A percentile compares a stretch with the other conserved stretches of the same genome.
phyloP scores from a whole-genome alignment of 306 rosid genomes.

The Clitoria ternatea region DNA sequence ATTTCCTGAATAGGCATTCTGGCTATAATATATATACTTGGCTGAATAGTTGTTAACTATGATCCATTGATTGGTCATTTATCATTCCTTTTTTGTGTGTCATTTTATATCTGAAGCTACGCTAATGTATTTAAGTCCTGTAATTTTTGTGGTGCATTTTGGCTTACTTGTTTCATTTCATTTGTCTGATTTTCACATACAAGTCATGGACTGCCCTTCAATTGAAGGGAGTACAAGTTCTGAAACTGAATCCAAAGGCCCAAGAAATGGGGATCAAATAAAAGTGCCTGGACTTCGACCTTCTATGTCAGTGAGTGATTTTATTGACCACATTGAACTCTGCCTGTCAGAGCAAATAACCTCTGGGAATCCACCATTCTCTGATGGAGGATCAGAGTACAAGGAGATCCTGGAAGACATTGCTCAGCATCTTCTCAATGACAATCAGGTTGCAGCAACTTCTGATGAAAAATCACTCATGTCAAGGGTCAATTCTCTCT shows the following conservation, averaged over 20 bases:
- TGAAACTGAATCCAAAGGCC: conserved; percentile 50
- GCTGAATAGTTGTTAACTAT: neutral
- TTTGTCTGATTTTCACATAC: neutral
- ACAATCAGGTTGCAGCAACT: conserved; percentile 56
- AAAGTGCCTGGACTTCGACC: conserved; percentile 58
- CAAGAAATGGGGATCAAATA: conserved; percentile 62
- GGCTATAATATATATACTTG: neutral
- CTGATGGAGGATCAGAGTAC: conserved; percentile 45
- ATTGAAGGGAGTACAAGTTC: conserved; percentile 60
- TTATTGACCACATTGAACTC: conserved; percentile 68
- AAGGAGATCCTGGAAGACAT: conserved; percentile 56
- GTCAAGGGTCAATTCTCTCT: conserved; percentile 82
- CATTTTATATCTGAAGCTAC: neutral
- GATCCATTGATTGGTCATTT: neutral
- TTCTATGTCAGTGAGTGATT: conserved; percentile 78
- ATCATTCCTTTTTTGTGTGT: neutral
- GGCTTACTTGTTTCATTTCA: conserved; percentile 18
- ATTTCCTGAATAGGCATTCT: neutral
- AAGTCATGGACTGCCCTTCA: conserved; percentile 45
- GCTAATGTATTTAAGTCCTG: neutral
- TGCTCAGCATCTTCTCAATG: conserved; percentile 65
- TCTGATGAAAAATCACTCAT: conserved; percentile 81
- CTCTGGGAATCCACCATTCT: conserved; percentile 44
- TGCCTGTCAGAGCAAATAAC: conserved; percentile 69
- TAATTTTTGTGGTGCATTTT: neutral